These are phyloP conservation scores for Suillus discolor DNA, from an alignment of 768 basidiomycete species.

Conservation along the genomic window DNA sequence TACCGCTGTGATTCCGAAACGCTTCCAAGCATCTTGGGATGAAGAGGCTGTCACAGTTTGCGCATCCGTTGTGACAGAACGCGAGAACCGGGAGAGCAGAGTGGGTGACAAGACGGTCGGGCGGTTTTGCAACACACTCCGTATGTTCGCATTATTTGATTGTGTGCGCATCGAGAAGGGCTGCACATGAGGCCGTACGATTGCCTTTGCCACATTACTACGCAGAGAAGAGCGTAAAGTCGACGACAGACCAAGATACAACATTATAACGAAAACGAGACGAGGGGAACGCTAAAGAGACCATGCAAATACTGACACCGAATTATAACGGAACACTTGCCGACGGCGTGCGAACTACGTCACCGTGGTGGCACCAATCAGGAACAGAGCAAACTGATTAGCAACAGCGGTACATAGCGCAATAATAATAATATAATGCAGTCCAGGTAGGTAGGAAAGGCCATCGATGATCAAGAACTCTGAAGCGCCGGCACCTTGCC, in stretches of 20 bases:
- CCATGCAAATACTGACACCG: background rate
- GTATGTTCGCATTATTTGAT: conserved; percentile 31
- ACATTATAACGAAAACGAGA: conserved; percentile 19
- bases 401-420: conserved; percentile 7
- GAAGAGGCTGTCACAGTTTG: conserved; percentile 38
- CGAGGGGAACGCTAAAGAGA: background rate
- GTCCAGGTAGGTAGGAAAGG: background rate
- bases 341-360: conserved; percentile 4
- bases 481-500: conserved; percentile 42
- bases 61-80: conserved; percentile 54
- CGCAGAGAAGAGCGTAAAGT: conserved; percentile 19
- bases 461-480: background rate
- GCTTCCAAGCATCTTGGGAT: conserved; percentile 48
- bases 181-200: conserved; percentile 20
- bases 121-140: conserved; percentile 33
- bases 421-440: conserved; percentile 10
- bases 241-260: conserved; percentile 14
- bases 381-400: background rate
- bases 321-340: background rate
- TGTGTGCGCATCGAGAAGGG: conserved; percentile 25
- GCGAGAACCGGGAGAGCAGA: conserved; percentile 34
- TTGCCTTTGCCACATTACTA: conserved; percentile 24
- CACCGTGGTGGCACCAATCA: background rate
- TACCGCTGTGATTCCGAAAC: conserved; percentile 57
- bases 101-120: conserved; percentile 23